phyloP scores from a whole-genome alignment of 768 basidiomycete species.

The Pisolithus albus region DNA sequence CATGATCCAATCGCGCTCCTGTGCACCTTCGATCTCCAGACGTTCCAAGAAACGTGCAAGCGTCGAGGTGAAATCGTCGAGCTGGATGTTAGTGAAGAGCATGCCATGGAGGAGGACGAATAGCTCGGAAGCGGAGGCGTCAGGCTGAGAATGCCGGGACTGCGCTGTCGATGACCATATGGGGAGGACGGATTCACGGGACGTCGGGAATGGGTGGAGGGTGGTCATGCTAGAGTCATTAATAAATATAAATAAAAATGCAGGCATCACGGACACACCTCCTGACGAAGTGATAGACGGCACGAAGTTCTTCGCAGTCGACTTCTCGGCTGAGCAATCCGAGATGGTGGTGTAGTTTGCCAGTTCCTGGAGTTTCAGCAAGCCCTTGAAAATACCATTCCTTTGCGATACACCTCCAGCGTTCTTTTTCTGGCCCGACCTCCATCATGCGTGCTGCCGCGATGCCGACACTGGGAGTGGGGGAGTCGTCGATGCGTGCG shows the following conservation, averaged over 20 bases:
- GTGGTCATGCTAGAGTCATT: slow-evolving; percentile 95
- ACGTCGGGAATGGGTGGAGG: slow-evolving; percentile 77
- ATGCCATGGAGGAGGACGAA: slow-evolving; percentile 94
- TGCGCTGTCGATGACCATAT: slow-evolving; percentile 72
- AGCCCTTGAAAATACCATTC: slow-evolving; percentile 92
- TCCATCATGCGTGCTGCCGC: slow-evolving; percentile 77
- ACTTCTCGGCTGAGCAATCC: slow-evolving; percentile 82
- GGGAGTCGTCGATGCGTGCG: slow-evolving; percentile 57
- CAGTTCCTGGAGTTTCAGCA: slow-evolving; percentile 85
- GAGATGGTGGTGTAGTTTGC: slow-evolving; percentile 90
- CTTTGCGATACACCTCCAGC: slow-evolving; percentile 82
- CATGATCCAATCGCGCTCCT: slow-evolving; percentile 92
- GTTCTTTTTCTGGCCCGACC: slow-evolving; percentile 85
- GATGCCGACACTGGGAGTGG: slow-evolving; percentile 74
- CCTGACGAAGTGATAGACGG: slow-evolving; percentile 91
- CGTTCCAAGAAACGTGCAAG: slow-evolving; percentile 84
- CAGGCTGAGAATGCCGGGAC: slow-evolving; percentile 65
- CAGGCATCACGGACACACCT: slow-evolving; percentile 47
- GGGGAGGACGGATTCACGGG: slow-evolving; percentile 83
- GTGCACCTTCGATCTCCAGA: slow-evolving; percentile 71
- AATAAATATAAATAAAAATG: too few relatives aligned
- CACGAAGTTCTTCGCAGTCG: slow-evolving; percentile 73
- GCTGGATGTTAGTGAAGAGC: slow-evolving; percentile 92
- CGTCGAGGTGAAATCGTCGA: slow-evolving; percentile 83
- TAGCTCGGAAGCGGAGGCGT: slow-evolving; percentile 65